Conservation (phyloP, 768 basidiomycete species). For the Thelephora aurantiotincta region DNA sequence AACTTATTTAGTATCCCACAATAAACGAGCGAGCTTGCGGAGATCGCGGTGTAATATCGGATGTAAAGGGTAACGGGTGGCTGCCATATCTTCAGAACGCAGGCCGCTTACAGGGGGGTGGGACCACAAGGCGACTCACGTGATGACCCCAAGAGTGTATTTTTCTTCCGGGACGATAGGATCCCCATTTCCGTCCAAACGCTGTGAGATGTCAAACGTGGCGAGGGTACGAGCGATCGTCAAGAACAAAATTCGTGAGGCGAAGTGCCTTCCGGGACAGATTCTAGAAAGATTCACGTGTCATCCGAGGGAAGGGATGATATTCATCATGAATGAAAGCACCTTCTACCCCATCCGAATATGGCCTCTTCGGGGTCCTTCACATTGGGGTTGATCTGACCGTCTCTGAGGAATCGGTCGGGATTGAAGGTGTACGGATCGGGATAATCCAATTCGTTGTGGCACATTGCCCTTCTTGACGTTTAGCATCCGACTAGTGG, state of each 20-base stretch:
- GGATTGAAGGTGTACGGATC: neutral
- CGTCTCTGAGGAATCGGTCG: constrained; percentile 5
- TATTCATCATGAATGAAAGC: neutral
- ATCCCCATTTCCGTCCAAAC: too few relatives aligned
- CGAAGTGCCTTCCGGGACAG: constrained; percentile 8
- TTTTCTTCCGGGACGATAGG: too few relatives aligned
- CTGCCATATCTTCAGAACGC: too few relatives aligned
- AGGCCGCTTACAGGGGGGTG: too few relatives aligned
- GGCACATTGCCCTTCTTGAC: constrained; percentile 3
- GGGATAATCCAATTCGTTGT: constrained; percentile 1
- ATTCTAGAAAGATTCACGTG: constrained; percentile 2
- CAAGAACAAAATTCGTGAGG: constrained; percentile 1
- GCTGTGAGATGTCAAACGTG: too few relatives aligned
- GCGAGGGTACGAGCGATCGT: too few relatives aligned
- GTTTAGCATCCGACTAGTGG: neutral
- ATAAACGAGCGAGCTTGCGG: too few relatives aligned
- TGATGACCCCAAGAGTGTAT: too few relatives aligned
- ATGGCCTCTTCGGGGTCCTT: constrained; percentile 1
- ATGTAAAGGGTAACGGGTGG: too few relatives aligned
- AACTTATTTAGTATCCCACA: too few relatives aligned
- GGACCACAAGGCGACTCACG: too few relatives aligned
- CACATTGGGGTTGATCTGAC: neutral
- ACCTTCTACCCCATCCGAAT: constrained; percentile 7
- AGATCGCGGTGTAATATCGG: too few relatives aligned
- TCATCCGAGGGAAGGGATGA: neutral